A percentile compares a stretch with the other conserved stretches of the same genome.
Conservation (phyloP, 176 grass and related monocot genomes). For the Cenchrus fungigraminus region DNA sequence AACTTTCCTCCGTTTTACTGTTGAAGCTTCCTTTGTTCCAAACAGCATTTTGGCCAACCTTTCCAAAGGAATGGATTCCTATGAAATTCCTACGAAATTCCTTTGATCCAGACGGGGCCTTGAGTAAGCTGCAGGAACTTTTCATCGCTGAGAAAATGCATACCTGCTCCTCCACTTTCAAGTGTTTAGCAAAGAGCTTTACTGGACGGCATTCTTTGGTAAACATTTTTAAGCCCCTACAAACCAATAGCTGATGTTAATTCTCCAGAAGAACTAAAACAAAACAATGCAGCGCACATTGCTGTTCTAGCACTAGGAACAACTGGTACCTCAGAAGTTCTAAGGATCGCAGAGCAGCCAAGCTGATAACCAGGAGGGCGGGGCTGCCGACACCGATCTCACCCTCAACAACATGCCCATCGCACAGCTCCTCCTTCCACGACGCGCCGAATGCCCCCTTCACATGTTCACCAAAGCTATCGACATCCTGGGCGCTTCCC, state of each 20-base stretch:
- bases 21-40: too few species aligned
- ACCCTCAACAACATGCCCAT: constrained; percentile 49
- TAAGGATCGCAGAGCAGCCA: constrained; percentile 75
- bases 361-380: constrained; percentile 67
- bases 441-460: constrained; percentile 57
- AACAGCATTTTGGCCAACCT: too few species aligned
- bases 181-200: constrained; percentile 95
- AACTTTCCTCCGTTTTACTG: too few species aligned
- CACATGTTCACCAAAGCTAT: constrained; percentile 73
- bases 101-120: too few species aligned
- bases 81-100: too few species aligned
- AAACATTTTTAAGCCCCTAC: constrained; percentile 83
- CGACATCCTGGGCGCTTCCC: constrained; percentile 61
- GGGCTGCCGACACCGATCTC: constrained; percentile 61
- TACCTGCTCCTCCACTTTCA: constrained; percentile 97
- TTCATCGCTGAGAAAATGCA: constrained; percentile 18
- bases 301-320: not conserved
- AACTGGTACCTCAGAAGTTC: constrained; percentile 80
- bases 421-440: constrained; percentile 78
- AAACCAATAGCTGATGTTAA: constrained; percentile 18
- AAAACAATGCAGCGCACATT: not conserved
- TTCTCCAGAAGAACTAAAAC: not conserved
- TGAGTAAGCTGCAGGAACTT: not conserved
- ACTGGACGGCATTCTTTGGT: constrained; percentile 75
- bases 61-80: too few species aligned